These are phyloP conservation scores for Penicillium sp. DNA, from an alignment of 2,329 filamentous ascomycete species.

Conservation along the genomic window DNA sequence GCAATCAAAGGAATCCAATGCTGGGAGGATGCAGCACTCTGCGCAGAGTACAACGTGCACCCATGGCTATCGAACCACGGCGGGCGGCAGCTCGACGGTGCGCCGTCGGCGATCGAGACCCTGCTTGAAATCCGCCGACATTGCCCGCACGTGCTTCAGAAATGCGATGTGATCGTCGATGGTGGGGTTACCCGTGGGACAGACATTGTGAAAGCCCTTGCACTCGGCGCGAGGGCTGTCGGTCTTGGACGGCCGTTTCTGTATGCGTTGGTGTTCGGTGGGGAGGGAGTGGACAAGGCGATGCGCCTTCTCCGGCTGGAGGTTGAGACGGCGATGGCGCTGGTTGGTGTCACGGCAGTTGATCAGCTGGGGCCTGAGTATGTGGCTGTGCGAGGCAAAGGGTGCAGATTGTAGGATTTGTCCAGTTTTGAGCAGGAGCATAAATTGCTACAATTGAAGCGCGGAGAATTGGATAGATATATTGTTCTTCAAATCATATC, in stretches of 20 bases:
- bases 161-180: background rate
- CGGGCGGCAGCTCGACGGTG: constrained; percentile 14
- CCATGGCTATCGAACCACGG: constrained; percentile 17
- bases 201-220: background rate
- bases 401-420: too few species aligned
- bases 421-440: too few species aligned
- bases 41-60: constrained; percentile 8
- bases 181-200: background rate
- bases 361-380: constrained; percentile 4
- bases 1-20: constrained; percentile 16
- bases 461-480: too few species aligned
- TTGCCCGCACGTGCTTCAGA: background rate
- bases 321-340: constrained; percentile 13
- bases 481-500: too few species aligned
- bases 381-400: background rate
- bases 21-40: constrained; percentile 9
- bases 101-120: background rate
- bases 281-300: constrained; percentile 7
- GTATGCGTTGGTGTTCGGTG: background rate
- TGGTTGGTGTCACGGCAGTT: constrained; percentile 5
- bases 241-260: background rate
- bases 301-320: constrained; percentile 11
- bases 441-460: too few species aligned
- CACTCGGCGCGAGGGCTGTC: background rate
- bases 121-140: background rate